Evolutionary conservation across 257 asterid species (phyloP), one percentile per base, ranked within the genome.

Genomic region (Rauvolfia tetraphylla): DNA sequence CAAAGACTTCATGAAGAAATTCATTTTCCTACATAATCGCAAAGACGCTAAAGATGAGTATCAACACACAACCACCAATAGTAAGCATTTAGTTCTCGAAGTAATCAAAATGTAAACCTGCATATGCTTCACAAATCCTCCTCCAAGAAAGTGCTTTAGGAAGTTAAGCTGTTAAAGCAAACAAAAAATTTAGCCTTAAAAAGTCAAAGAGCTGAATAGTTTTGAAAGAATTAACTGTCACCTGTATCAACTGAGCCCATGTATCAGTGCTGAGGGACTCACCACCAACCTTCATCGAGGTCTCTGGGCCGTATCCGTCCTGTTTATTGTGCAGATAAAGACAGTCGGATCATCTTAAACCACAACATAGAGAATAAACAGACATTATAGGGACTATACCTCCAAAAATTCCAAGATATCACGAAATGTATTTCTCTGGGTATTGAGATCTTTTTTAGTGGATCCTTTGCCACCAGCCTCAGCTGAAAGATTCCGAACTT

Each of bases 401-500:
- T 91, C 99, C 39, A 95, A 89, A 81, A 89, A 93, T 62, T 91
- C 97, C 71, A 89, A 82, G 72, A 95, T 81, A 86, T 95, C 98
- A 13, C 96, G 87, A 72, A 95, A 95, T 53, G 90, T 93, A 80
- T 85, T 91, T 80, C 90, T 89, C 88, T 95, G 99, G 72, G 73
- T 89, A 80, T 84, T 91, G 68, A 95, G 99, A 86, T 93, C 98
- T 86, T 95, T 95, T 92, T 91, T 93, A 31, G 90, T 89, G 72
- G 96, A 75, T 63, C 99, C 98, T 88, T 91, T 93, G 73, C 97
- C 99, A 27, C 90, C 97, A 34, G 99, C 98, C 90, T 95, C 99
- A 15, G 85, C 78, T 22, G 99, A 80, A 51, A 95, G 97, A 53
- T 36, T 80, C 76, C 84, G 88, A 57, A 92, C 96, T 82, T 91